These are phyloP conservation scores for Alternaria postmessia DNA, from an alignment of 2,329 filamentous ascomycete genomes.

Conservation along the genomic window DNA sequence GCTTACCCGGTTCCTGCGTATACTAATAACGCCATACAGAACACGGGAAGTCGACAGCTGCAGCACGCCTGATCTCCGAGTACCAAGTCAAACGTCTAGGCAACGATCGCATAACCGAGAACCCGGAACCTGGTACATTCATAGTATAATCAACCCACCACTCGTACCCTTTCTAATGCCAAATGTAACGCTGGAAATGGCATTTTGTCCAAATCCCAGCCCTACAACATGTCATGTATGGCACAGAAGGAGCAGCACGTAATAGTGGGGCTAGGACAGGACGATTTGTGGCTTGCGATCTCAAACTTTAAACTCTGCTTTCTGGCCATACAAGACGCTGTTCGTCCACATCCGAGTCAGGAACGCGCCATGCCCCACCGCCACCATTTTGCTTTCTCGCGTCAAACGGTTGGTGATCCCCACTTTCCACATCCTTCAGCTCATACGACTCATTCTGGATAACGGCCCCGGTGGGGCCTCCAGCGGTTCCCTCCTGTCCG, in stretches of 20 bases:
- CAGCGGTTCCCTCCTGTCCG: background rate
- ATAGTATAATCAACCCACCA: background rate
- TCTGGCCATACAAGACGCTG: constrained; percentile 1
- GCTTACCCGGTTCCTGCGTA: background rate
- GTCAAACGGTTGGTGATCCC: background rate
- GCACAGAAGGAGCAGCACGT: background rate
- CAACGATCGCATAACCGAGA: background rate
- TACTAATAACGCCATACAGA: background rate
- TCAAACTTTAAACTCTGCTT: constrained; percentile 1
- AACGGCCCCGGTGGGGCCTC: background rate
- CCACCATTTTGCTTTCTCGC: background rate
- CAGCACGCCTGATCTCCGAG: background rate
- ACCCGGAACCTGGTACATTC: background rate
- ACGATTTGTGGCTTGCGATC: background rate
- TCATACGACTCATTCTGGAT: constrained; percentile 3
- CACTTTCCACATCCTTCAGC: constrained; percentile 5
- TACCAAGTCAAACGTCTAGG: background rate
- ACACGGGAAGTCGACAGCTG: background rate
- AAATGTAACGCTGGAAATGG: background rate
- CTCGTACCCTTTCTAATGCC: background rate
- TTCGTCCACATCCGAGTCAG: constrained; percentile 13
- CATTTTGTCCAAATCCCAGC: background rate
- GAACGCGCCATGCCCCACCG: constrained; percentile 7
- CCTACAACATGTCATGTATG: background rate
- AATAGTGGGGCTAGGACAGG: background rate